Evolutionary conservation across 2,329 filamentous ascomycete species (phyloP).

Genomic region (Ophiostoma pallidulum): DNA sequence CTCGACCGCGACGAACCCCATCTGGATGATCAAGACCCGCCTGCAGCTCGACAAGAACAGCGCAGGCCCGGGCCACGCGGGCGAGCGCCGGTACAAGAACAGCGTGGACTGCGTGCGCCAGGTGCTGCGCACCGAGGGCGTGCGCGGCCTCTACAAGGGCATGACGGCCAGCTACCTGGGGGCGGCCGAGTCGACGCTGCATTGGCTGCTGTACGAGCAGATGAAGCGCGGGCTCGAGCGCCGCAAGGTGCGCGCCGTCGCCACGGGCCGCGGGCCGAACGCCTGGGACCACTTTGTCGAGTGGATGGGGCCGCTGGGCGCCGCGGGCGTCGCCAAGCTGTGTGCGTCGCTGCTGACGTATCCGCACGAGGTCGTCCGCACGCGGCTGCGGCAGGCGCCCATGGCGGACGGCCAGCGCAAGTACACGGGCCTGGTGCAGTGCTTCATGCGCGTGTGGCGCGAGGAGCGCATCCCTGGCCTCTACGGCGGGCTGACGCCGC

Average conservation of each 20-base stretch:
- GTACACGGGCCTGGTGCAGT: slow-evolving; percentile 81
- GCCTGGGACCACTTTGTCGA: slow-evolving; percentile 66
- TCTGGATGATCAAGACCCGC: slow-evolving; percentile 92
- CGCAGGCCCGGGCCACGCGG: slow-evolving; percentile 48
- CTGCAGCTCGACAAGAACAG: slow-evolving; percentile 84
- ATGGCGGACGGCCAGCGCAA: slow-evolving; percentile 61
- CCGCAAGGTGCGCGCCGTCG: slow-evolving; percentile 49
- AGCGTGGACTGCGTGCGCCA: slow-evolving; percentile 80
- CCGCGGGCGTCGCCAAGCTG: slow-evolving; percentile 77
- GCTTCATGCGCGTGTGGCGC: slow-evolving; percentile 77
- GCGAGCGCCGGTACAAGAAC: slow-evolving; percentile 67
- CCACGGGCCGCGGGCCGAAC: slow-evolving; percentile 52
- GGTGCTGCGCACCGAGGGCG: slow-evolving; percentile 69
- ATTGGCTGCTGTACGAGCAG: slow-evolving; percentile 92
- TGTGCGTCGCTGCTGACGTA: slow-evolving; percentile 78
- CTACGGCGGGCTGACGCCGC: slow-evolving; percentile 85
- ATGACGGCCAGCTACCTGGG: slow-evolving; percentile 87
- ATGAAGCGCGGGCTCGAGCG: slow-evolving; percentile 66
- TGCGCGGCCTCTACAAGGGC: slow-evolving; percentile 77
- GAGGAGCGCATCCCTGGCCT: slow-evolving; percentile 80
- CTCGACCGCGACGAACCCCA: slow-evolving; percentile 86
- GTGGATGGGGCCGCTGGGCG: slow-evolving; percentile 69
- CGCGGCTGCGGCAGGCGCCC: slow-evolving; percentile 78
- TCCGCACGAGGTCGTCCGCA: slow-evolving; percentile 86
- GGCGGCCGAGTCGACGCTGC: slow-evolving; percentile 79